Percentiles rank a stretch among this genome's conserved stretches.
phyloP scores from a whole-genome alignment of 495 filamentous ascomycete species.

The Hypoxylon cercidicola region DNA sequence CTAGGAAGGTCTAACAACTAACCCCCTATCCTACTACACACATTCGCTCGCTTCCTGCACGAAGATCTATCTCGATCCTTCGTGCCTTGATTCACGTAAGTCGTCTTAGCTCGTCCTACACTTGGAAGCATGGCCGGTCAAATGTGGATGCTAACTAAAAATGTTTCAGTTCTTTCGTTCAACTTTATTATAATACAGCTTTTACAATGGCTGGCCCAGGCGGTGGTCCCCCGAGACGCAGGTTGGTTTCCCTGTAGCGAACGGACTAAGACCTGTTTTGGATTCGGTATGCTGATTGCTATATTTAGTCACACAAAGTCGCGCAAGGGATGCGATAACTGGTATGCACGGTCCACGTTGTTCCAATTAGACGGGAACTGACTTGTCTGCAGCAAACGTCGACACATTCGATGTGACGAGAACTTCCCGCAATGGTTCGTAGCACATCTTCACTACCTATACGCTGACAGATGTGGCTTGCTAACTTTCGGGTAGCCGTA shows the following conservation, averaged over 20 bases:
- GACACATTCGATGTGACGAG: slow-evolving; percentile 98
- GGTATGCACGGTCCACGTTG: slow-evolving; percentile 52
- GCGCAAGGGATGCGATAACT: slow-evolving; percentile 95
- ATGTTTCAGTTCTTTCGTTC: slow-evolving; percentile 55
- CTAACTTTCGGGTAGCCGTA: slow-evolving; percentile 72
- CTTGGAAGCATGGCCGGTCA: slow-evolving; percentile 4
- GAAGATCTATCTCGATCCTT: slow-evolving; percentile 36
- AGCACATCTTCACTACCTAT: neutral
- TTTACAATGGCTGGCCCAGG: slow-evolving; percentile 75
- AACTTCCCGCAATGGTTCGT: slow-evolving; percentile 95
- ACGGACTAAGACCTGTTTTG: slow-evolving; percentile 22
- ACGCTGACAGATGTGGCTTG: slow-evolving; percentile 13
- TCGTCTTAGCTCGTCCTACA: slow-evolving; percentile 16
- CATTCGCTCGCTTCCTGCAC: slow-evolving; percentile 55
- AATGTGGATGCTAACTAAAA: slow-evolving; percentile 30
- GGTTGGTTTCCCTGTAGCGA: slow-evolving; percentile 47
- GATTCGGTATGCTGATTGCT: slow-evolving; percentile 19
- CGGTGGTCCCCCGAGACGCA: slow-evolving; percentile 76
- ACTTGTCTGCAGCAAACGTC: slow-evolving; percentile 70
- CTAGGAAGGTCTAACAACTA: slow-evolving; percentile 36
- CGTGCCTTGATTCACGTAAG: slow-evolving; percentile 56
- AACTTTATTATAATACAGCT: slow-evolving; percentile 43
- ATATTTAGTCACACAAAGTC: slow-evolving; percentile 90
- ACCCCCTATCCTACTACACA: slow-evolving; percentile 43
- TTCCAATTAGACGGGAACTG: slow-evolving; percentile 21